These are phyloP conservation scores for Amanita fuliginea DNA, from an alignment of 768 basidiomycete species.

Conservation along the genomic window DNA sequence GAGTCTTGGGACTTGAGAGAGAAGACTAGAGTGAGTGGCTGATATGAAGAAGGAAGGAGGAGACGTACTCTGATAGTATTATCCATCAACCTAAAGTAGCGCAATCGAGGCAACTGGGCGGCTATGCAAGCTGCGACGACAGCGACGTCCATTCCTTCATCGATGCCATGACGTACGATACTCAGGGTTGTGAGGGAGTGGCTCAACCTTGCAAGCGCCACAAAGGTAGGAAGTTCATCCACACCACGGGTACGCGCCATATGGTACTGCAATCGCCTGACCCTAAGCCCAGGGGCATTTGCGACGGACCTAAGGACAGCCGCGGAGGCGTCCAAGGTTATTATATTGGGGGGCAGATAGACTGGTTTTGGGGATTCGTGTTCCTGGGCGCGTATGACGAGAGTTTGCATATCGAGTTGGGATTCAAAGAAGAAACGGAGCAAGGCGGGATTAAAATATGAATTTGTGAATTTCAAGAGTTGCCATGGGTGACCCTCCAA, in stretches of 20 bases:
- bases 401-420: conserved; percentile 8
- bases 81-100: conserved; percentile 15
- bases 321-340: conserved; percentile 10
- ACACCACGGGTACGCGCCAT: conserved; percentile 10
- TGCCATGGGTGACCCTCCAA: conserved; percentile 13
- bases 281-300: conserved; percentile 8
- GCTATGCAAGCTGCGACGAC: conserved; percentile 12
- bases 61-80: conserved; percentile 11
- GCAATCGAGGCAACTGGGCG: conserved; percentile 13
- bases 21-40: neutral
- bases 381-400: conserved; percentile 3
- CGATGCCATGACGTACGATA: conserved; percentile 9
- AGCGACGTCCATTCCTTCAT: conserved; percentile 11
- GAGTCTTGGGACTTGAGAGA: conserved; percentile 9
- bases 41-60: neutral
- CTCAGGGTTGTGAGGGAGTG: conserved; percentile 12
- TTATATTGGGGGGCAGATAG: conserved; percentile 9
- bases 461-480: conserved; percentile 13
- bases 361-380: conserved; percentile 6
- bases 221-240: conserved; percentile 13
- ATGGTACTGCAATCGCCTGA: conserved; percentile 12
- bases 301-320: conserved; percentile 10
- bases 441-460: conserved; percentile 11
- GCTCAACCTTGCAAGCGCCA: conserved; percentile 10
- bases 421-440: conserved; percentile 11